These are phyloP conservation scores for Punica granatum DNA, from an alignment of 345 rosid genomes.

Conservation along the genomic window DNA sequence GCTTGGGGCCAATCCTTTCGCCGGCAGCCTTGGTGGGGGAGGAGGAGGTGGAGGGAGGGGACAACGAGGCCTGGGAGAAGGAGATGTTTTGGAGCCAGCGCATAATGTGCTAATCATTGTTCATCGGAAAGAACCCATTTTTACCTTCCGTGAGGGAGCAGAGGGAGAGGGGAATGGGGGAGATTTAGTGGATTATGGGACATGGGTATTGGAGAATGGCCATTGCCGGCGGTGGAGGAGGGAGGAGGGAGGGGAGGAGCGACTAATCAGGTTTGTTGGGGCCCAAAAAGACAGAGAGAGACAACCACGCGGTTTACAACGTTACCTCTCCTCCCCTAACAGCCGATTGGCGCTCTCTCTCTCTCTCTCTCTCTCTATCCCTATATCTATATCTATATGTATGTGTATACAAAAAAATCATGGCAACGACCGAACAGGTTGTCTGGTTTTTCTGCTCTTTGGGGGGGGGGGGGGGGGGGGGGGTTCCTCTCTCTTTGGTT, in stretches of 20 bases:
- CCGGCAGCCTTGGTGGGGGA: slow-evolving; percentile 12
- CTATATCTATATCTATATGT: too few species aligned
- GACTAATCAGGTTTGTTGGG: neutral
- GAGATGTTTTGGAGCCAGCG: slow-evolving; percentile 69
- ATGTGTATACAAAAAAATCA: too few species aligned
- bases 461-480: too few species aligned
- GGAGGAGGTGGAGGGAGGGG: slow-evolving; percentile 19
- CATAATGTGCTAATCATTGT: slow-evolving; percentile 36
- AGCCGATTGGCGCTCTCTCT: neutral
- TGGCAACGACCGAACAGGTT: too few species aligned
- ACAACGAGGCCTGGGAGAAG: slow-evolving; percentile 31
- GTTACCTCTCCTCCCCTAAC: neutral
- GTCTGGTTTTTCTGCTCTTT: too few species aligned
- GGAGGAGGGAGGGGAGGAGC: neutral
- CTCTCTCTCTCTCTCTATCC: too few species aligned
- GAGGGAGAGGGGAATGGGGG: neutral
- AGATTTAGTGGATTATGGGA: neutral
- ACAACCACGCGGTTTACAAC: neutral
- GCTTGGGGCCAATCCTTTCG: slow-evolving; percentile 21
- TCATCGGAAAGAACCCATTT: neutral
- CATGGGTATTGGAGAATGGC: neutral
- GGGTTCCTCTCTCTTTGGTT: too few species aligned
- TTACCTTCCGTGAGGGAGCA: neutral
- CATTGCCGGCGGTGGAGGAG: neutral
- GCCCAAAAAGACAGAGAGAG: neutral